Evolutionary conservation across 2,329 filamentous ascomycete species (phyloP), one percentile per base, ranked within the genome.

Genomic region (Arthrobotrys sinensis): DNA sequence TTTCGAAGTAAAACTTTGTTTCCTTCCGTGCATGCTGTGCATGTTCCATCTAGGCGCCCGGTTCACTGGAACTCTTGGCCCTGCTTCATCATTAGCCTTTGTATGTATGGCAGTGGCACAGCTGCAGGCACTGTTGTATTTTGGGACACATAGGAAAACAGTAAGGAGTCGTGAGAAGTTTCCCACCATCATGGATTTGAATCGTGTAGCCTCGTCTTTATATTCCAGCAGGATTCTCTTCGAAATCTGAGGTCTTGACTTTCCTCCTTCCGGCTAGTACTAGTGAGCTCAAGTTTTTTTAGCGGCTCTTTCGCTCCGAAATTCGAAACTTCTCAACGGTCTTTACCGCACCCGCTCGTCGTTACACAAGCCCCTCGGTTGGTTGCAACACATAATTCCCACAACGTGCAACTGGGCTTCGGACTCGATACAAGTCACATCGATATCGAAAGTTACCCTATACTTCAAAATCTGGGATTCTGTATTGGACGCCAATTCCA

Each of bases 41-140:
- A 45, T 11, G 55, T 43, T 57, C 55, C 10, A 28, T 7, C 5
- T 60, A 60, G 55, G 34, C 55, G 55, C 55, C 55, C 55, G 19
- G 34, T 24, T 43, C 10, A 0, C 6, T 43, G 55, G 34, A 43
- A n/a, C n/a, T 60, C 55, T 60, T 60, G 55, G 55, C 55, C 11
- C 4, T 60, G 55, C 34, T 60, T 43, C 55, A 43, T 36, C 34
- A 38, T 11, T 16, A 21, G 16, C 4, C 8, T 60, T 28, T 60
- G 36, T 28, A 34, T 43, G 55, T 14, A 10, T 3, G 16, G 4
- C 1, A 40, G 36, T 28, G 36, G 55, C 55, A 60, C 55, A 28
- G 55, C 11, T 24, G n/a, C 45, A 38, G 40, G 12, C 12, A 45
- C 7, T 21, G 43, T 7, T 45, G 43, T 48, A 3, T 24, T 10